Evolutionary conservation across 441 rosid genomes (phyloP), one percentile per base, ranked within the genome.

Genomic region (Biscutella auriculata): DNA sequence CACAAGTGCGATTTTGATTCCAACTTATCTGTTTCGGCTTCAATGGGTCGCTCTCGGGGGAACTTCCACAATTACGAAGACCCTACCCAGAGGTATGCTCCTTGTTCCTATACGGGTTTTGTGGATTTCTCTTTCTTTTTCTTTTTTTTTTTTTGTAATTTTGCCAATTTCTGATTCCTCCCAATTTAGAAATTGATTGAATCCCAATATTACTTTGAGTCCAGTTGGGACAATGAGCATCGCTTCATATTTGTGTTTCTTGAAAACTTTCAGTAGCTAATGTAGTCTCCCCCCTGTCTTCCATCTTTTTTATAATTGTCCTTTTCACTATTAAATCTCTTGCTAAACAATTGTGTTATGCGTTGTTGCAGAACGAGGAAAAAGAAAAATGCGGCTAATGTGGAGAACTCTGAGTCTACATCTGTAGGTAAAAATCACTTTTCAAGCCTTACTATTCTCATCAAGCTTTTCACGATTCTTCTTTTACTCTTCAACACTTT

Each of bases 41-140:
- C 68, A 51, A 91, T 91, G 96, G 96, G 95, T 67, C 98, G 98
- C 49, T 88, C 93, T 71, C 93, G 96, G 8, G 97, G 93, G 32
- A 91, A 91, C 70, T 84, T 88, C 65, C 86, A 79, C 70, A 76
- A 88, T 55, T 91, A 82, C 58, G 98, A 92, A 53, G 98, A 92
- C 77, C 96, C 96, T 42, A 86, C 85, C 46, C 95, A 84, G 71
- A 86, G 96, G 98, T 91, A 53, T 48, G 63, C 26, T 54, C 48
- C 65, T 13, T 44, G 23, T 43, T 45, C 15, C 36, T 41, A 61
- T 33, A 9, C 42, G 67, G 46, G 36, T 23, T 52, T 35, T 11
- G 13, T 41, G 9, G 34, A 35, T 9, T 43, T 63, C 44, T 26
- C 49, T 50, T 40, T 37, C n/a, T n/a, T n/a, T n/a, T n/a, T n/a